Conservation (phyloP, 345 rosid species). For the Eucalyptus curtisii region DNA sequence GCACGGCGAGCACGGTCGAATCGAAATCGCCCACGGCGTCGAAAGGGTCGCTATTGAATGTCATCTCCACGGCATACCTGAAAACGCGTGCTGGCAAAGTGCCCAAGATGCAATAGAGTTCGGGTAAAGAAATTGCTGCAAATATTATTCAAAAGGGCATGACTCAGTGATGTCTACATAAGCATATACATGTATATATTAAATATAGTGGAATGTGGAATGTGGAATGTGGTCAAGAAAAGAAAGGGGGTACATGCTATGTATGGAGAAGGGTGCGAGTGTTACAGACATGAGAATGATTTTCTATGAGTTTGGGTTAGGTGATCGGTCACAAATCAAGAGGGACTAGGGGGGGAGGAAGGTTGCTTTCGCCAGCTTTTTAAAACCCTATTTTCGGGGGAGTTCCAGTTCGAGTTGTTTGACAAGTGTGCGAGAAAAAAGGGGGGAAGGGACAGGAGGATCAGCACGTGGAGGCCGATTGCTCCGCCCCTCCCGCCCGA, state of each 20-base stretch:
- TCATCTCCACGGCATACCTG: neutral
- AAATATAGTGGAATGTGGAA: neutral
- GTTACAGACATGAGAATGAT: accelerated
- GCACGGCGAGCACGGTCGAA: neutral
- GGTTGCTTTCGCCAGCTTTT: neutral
- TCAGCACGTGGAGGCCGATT: neutral
- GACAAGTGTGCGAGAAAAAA: neutral
- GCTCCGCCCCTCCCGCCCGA: neutral
- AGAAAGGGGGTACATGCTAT: neutral
- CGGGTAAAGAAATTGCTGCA: neutral
- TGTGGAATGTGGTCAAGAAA: neutral
- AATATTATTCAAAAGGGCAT: neutral
- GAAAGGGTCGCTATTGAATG: neutral
- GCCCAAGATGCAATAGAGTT: neutral
- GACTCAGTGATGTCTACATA: neutral
- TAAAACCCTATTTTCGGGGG: neutral
- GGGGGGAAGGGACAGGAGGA: neutral
- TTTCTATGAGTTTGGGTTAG: neutral
- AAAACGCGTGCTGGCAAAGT: neutral
- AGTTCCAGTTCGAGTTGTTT: neutral
- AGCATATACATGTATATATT: accelerated
- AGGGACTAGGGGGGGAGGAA: neutral
- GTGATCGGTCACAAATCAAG: neutral
- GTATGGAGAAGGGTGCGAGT: neutral
- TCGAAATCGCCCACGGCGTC: neutral